Base-by-base conservation (phyloP, 2,329 filamentous ascomycete species). In the Parastagonospora nodorum region DNA sequence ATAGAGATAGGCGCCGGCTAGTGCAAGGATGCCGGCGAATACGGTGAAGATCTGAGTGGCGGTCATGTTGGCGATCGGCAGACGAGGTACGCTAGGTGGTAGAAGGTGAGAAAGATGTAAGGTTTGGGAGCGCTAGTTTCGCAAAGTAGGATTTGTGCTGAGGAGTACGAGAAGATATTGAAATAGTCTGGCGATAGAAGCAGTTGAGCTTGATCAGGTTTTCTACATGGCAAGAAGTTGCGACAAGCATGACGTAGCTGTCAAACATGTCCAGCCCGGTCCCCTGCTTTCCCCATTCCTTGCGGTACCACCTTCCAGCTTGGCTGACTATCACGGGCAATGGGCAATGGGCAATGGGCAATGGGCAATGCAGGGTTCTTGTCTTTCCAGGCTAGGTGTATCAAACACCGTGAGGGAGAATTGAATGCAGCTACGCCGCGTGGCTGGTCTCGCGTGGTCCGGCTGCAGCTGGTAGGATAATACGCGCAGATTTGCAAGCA, bases 1-100 rank as follows among this genome's bases (percentile, higher is more conserved):
- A 64, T 76, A 78, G 60, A 80, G 58, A 52, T 74, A 76, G 44
- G 78, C 51, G 54, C 71, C 69, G 16, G 73, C 64, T 38, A 66
- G 48, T 51, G 53, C 61, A 14, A 61, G 38, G 33, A 59, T 40
- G 59, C 73, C 69, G 14, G 74, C 67, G 12, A 66, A 53, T 48
- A 57, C 55, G 36, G 72, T 70, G 54, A 74, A 59, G 50, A 73
- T 50, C 24, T 57, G 58, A 31, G 63, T 42, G 24, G 66, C 49
- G 35, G 63, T 55, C 69, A 72, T 72, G 30, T 44, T 64, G 45
- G 32, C 14, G 38, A 33, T 45, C 40, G 43, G 41, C n/a, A 43
- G 33, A 19, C 45, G 33, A 29, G 38, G 31, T 51, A 41, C 30
- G 19, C 14, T 48, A 50, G 45, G 39, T 27, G n/a, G 33, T 40